A percentile compares a stretch with the other conserved stretches of the same genome.
Conservation (phyloP, 129 eudicot species). For the Arctium minus region DNA sequence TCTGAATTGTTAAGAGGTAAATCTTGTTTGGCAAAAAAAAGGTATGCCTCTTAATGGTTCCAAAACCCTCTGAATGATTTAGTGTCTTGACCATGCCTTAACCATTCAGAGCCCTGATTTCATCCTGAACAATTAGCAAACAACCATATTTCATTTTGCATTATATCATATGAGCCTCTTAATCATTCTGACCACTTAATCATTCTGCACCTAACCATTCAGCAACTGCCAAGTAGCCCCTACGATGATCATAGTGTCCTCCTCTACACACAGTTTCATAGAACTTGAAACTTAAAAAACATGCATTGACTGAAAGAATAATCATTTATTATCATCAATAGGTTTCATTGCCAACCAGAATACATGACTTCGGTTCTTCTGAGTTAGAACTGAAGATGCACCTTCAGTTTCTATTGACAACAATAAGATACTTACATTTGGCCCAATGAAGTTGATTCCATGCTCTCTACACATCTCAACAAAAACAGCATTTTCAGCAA, state of each 20-base stretch:
- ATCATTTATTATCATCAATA: background rate
- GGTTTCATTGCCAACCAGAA: constrained; percentile 3
- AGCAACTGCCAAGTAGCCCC: too few species aligned
- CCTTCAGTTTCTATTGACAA: background rate
- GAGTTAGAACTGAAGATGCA: constrained; percentile 1
- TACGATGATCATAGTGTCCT: constrained; percentile 2
- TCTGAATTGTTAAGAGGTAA: too few species aligned
- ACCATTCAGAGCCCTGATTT: too few species aligned
- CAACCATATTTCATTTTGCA: too few species aligned
- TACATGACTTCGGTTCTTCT: background rate
- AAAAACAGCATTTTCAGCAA: constrained; percentile 85
- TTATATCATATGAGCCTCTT: too few species aligned
- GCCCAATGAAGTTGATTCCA: constrained; percentile 91
- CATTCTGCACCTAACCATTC: too few species aligned
- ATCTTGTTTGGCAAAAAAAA: too few species aligned
- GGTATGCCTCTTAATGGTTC: too few species aligned
- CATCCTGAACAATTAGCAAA: too few species aligned
- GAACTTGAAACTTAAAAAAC: background rate
- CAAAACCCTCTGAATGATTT: too few species aligned
- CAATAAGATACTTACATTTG: constrained; percentile 53
- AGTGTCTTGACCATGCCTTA: too few species aligned
- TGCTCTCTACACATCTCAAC: constrained; percentile 97
- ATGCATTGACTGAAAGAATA: background rate
- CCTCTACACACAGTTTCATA: background rate
- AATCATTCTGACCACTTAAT: too few species aligned